Evolutionary conservation across 2,329 filamentous ascomycete species (phyloP).

Genomic region (Incumbomyces lentus): DNA sequence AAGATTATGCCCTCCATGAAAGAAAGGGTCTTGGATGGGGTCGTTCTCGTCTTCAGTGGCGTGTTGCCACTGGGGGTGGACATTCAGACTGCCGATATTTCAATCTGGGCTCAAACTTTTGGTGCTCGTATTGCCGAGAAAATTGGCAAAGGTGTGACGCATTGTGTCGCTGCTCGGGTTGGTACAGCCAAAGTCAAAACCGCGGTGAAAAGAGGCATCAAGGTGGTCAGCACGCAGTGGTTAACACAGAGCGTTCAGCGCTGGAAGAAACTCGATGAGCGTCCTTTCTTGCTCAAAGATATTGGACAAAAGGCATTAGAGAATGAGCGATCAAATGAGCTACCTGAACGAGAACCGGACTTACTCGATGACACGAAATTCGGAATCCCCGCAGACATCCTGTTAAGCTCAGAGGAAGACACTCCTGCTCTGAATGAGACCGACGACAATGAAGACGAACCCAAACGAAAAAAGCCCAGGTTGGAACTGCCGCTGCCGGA

Average conservation of each 20-base stretch:
- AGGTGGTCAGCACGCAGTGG: constrained; percentile 89
- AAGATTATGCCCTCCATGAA: constrained; percentile 77
- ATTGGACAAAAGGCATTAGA: constrained; percentile 34
- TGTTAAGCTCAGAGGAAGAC: constrained; percentile 37
- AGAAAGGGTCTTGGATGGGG: constrained; percentile 59
- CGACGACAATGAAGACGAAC: constrained; percentile 16
- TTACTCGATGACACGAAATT: constrained; percentile 11
- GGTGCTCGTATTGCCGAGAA: constrained; percentile 52
- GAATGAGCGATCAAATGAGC: constrained; percentile 26
- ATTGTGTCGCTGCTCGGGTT: constrained; percentile 46
- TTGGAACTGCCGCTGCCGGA: constrained; percentile 27
- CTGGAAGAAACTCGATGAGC: constrained; percentile 73
- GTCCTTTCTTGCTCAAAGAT: constrained; percentile 64
- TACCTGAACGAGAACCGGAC: constrained; percentile 13
- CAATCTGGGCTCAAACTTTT: constrained; percentile 75
- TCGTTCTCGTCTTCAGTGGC: constrained; percentile 78
- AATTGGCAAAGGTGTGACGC: constrained; percentile 38
- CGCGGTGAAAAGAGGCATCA: constrained; percentile 70
- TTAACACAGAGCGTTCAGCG: constrained; percentile 71
- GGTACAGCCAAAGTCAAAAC: constrained; percentile 86
- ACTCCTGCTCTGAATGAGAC: constrained; percentile 26
- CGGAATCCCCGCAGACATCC: constrained; percentile 11
- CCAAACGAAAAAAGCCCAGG: constrained; percentile 17
- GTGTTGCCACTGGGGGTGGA: constrained; percentile 75
- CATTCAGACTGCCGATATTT: constrained; percentile 73